Base-by-base conservation (phyloP, 768 basidiomycete species). In the Trametes elegans region DNA sequence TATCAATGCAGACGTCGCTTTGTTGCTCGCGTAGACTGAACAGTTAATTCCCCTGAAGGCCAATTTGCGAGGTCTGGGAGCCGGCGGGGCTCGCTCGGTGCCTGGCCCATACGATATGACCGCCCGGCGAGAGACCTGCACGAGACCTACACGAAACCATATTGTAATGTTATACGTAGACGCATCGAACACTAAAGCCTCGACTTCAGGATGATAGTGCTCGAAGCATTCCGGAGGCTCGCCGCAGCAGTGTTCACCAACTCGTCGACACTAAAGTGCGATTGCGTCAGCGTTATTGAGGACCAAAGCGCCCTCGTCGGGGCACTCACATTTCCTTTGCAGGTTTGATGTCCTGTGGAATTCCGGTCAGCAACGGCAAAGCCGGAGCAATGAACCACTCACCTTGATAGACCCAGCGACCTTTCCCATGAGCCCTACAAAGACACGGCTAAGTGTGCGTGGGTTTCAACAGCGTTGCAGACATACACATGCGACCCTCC, bases 251-350 rank as follows among this genome's bases (percentile, higher is more conserved):
- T 87, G 8, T 61, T 72, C 19, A 95, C 85, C 57, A 95, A 78
- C 58, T 93, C 89, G 47, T 95, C 92, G 45, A 96, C 83, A 68
- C 88, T 90, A 52, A 1, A 5, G 28, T 21, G 13, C 3, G 19
- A 21, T 55, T 29, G 1, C 26, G 13, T 16, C 13, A n/a, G 31
- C 56, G 23, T 49, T 63, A n/a, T n/a, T n/a, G n/a, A n/a, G n/a
- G n/a, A n/a, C n/a, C n/a, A n/a, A n/a, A n/a, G n/a, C n/a, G n/a
- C n/a, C n/a, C n/a, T n/a, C n/a, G n/a, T n/a, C n/a, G n/a, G n/a
- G n/a, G n/a, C n/a, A 72, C 84, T 68, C 62, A 89, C 88, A 95
- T 95, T 55, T 82, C 81, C 68, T 86, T 88, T 5, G 93, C 93
- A 1, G 91, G 85, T 66, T 90, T 87, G 66, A 95, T 82, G 39